Percentiles rank a stretch among this genome's conserved stretches.
Conservation (phyloP, 1,139 yeast species). For the Oligophagozyma castellii region DNA sequence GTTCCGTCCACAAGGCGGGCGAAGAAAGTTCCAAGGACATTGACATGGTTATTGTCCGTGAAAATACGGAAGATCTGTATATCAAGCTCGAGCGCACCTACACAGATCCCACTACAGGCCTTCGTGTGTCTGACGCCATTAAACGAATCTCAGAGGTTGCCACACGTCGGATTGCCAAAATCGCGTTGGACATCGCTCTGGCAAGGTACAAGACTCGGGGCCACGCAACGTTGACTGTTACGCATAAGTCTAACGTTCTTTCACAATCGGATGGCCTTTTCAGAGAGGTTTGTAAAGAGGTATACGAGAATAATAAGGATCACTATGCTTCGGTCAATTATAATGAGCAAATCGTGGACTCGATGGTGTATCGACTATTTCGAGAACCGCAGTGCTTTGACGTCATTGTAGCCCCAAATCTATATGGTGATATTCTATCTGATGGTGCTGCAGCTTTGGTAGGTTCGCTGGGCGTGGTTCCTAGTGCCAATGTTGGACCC, state of each 20-base stretch:
- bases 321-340: constrained; percentile 45
- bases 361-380: constrained; percentile 98
- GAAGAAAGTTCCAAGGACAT: constrained; percentile 79
- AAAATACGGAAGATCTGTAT: constrained; percentile 93
- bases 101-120: constrained; percentile 57
- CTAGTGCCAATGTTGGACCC: constrained; percentile 96
- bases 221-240: constrained; percentile 65
- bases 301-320: constrained; percentile 53
- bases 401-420: constrained; percentile 95
- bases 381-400: constrained; percentile 95
- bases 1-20: constrained; percentile 70
- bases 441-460: constrained; percentile 99
- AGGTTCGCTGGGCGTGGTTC: constrained; percentile 96
- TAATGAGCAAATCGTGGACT: constrained; percentile 95
- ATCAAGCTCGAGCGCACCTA: constrained; percentile 81
- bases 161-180: constrained; percentile 70
- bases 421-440: constrained; percentile 91
- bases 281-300: constrained; percentile 77
- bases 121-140: constrained; percentile 91
- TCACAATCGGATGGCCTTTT: constrained; percentile 89
- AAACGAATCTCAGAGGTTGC: constrained; percentile 90
- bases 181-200: constrained; percentile 84
- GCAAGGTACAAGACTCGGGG: constrained; percentile 79
- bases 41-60: constrained; percentile 95
- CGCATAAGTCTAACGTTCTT: constrained; percentile 92